Base-by-base conservation (phyloP, 2,329 filamentous ascomycete species). In the Penicillium nordicum region DNA sequence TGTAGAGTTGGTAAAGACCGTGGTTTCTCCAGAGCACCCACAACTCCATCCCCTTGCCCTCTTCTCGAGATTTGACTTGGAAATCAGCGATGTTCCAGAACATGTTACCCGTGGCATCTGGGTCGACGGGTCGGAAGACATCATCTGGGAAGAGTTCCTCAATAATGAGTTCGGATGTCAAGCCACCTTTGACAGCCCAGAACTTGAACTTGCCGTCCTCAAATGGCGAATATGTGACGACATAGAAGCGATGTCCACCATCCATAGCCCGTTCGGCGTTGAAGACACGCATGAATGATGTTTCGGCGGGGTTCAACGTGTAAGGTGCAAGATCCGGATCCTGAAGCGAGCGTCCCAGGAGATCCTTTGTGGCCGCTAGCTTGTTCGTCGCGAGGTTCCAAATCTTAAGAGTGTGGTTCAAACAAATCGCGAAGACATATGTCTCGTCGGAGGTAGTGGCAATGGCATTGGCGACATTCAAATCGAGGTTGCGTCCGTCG, bases 151-250 rank as follows among this genome's bases (percentile, higher is more conserved):
- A 92, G 23, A 90, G 77, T 64, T 95, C 90, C 60, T 85, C 82
- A 14, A 95, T 79, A 9, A 86, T 80, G 21, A 91, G 72, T 2
- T 62, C 75, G 62, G 64, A 76, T 61, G 65, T 88, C 80, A 64
- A 82, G n/a, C 74, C 82, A 51, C 87, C 84, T 63, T 86, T 84
- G 18, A 88, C 83, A 51, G 84, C 84, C 90, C 92, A 99, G 70
- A 99, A 92, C 72, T 96, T 97, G 81, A 99, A 97, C 69, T 93
- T 88, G 36, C 94, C 89, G 40, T 87, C 84, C 30, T 92, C 89
- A 61, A 94, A 85, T 0, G 94, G 93, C 11, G 92, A 97, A 73
- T 92, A 96, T 9, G 91, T 93, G 37, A 90, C 85, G 51, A 93
- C 83, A 57, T 82, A 82, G 68, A 85, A 87, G 38, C 75, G 69